phyloP scores from a whole-genome alignment of 202 grass and related monocot genomes.

The Saccharum hybrid region DNA sequence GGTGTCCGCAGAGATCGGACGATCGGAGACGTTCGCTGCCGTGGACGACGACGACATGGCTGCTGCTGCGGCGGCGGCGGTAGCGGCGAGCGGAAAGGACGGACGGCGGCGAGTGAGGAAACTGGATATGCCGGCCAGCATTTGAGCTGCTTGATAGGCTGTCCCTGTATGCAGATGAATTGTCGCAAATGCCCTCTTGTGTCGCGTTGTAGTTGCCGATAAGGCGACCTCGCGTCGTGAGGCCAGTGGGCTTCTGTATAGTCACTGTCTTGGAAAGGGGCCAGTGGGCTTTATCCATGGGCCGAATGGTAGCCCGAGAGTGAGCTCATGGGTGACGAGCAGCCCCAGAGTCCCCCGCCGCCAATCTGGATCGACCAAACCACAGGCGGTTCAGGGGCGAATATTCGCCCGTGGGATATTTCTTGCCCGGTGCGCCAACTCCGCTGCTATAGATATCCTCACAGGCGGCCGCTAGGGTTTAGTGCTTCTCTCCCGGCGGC shows the following conservation, averaged over 20 bases:
- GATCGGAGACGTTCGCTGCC: conserved; percentile 15
- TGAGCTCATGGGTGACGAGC: conserved; percentile 31
- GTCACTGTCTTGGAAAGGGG: background rate
- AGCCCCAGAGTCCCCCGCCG: background rate
- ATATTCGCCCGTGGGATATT: conserved; percentile 31
- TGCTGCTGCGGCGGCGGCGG: background rate
- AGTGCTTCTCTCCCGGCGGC: conserved; percentile 26
- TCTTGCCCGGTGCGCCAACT: conserved; percentile 16
- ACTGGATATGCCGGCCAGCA: conserved; percentile 45
- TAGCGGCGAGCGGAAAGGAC: conserved; percentile 17
- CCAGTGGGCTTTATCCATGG: background rate
- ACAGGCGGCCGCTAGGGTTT: background rate
- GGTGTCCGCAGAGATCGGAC: conserved; percentile 54
- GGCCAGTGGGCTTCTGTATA: no score
- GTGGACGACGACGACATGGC: conserved; percentile 63
- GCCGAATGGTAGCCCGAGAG: conserved; percentile 18
- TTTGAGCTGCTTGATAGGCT: conserved; percentile 24
- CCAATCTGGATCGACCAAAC: no score
- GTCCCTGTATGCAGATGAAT: background rate
- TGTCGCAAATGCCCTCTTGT: conserved; percentile 41
- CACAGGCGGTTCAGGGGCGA: background rate
- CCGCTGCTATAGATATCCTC: background rate
- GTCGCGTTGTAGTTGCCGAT: background rate
- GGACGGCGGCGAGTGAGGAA: conserved; percentile 43
- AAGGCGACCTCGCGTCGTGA: conserved; percentile 1